Conservation (phyloP, 2,329 filamentous ascomycete genomes). For the Corynespora cassiicola region DNA sequence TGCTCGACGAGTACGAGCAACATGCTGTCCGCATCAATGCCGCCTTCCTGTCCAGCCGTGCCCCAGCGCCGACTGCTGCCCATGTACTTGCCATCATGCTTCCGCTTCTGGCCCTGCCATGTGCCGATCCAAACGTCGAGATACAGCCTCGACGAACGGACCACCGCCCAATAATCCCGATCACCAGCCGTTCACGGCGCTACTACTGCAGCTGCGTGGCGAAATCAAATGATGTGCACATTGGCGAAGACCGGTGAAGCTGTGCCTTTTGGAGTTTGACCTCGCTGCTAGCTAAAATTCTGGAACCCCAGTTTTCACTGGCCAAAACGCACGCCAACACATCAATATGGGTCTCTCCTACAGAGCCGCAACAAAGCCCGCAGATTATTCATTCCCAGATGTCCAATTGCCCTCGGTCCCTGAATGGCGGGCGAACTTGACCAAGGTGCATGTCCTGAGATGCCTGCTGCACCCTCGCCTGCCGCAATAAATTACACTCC, state of each 20-base stretch:
- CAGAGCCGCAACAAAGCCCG: conserved; percentile 52
- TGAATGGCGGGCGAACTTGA: conserved; percentile 57
- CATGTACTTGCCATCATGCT: conserved; percentile 42
- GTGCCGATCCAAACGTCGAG: conserved; percentile 41
- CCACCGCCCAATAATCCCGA: conserved; percentile 36
- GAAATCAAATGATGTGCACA: conserved; percentile 38
- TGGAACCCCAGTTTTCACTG: conserved; percentile 67
- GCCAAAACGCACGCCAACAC: conserved; percentile 87
- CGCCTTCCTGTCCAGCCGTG: conserved; percentile 22
- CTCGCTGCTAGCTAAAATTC: conserved; percentile 44
- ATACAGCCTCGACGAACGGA: conserved; percentile 41
- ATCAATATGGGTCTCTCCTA: conserved; percentile 67
- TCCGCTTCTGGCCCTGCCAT: conserved; percentile 36
- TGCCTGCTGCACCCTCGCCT: conserved; percentile 48
- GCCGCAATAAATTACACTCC: conserved; percentile 49
- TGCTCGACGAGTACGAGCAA: conserved; percentile 33
- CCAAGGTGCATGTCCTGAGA: conserved; percentile 43
- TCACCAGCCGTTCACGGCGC: conserved; percentile 42
- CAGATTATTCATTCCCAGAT: conserved; percentile 46
- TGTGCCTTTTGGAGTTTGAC: conserved; percentile 45
- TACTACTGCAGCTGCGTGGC: conserved; percentile 46
- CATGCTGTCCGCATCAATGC: conserved; percentile 23
- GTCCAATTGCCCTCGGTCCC: conserved; percentile 55
- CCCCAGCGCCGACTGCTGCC: conserved; percentile 31
- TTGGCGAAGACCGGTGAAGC: conserved; percentile 45